Conservation (phyloP, 2,329 filamentous ascomycete species). For the Talaromyces pinophilus region DNA sequence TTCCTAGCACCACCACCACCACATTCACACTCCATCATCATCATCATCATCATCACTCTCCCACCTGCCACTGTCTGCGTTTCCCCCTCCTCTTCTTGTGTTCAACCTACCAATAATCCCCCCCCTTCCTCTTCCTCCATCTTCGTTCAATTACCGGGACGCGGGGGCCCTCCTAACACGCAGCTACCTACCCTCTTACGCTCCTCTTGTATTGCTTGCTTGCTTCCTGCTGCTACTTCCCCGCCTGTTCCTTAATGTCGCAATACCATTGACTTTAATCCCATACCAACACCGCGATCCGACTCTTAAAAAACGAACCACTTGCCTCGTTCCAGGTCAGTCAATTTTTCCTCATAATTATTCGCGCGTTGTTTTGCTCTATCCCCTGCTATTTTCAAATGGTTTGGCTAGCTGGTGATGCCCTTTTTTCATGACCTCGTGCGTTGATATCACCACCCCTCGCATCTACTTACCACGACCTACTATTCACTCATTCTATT, state of each 20-base stretch:
- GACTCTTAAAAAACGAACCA: neutral
- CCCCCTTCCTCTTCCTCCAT: neutral
- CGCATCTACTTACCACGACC: neutral
- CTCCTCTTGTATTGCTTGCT: neutral
- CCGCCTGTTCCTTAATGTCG: slow-evolving; percentile 20
- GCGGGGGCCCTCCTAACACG: neutral
- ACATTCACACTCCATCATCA: slow-evolving; percentile 26
- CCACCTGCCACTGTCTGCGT: slow-evolving; percentile 20
- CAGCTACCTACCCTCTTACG: slow-evolving; percentile 1
- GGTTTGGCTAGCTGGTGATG: neutral
- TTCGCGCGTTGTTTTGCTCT: neutral
- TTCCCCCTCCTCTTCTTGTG: slow-evolving; percentile 21
- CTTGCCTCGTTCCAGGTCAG: slow-evolving; percentile 5
- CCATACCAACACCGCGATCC: slow-evolving; percentile 1
- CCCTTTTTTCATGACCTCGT: slow-evolving; percentile 8
- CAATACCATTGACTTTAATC: slow-evolving; percentile 8
- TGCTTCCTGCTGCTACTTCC: slow-evolving; percentile 21
- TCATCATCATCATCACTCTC: slow-evolving; percentile 2
- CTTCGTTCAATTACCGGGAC: slow-evolving; percentile 5
- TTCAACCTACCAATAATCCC: slow-evolving; percentile 8
- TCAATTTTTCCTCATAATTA: neutral
- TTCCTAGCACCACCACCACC: slow-evolving; percentile 3
- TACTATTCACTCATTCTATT: neutral
- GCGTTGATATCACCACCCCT: slow-evolving; percentile 14
- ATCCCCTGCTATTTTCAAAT: neutral